Base-by-base conservation (phyloP, 2,329 filamentous ascomycete species). In the Cadophora gregata region DNA sequence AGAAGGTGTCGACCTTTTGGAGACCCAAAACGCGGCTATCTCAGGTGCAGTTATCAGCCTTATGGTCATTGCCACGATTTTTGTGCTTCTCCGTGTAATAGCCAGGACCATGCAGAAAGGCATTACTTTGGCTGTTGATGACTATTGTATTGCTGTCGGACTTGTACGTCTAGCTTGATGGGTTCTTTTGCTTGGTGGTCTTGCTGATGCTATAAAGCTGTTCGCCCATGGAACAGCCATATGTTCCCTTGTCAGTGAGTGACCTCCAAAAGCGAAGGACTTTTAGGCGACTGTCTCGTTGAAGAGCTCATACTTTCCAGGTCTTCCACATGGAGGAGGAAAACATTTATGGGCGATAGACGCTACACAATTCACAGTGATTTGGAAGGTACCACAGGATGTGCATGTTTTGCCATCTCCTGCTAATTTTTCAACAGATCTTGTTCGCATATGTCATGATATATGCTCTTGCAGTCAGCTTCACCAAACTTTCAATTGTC, bases 21-120 rank as follows among this genome's bases (percentile, higher is more conserved):
- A 59, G 33, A 59, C 33, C 4, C 56, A 59, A 19, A 59, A 59
- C 27, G 19, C 12, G 6, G n/a, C 56, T 25, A 25, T 45, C 21
- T 12, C 33, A 24, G 45, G 33, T 14, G 56, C 56, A 36, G 56
- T 59, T 12, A 59, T 59, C n/a, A 59, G 56, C 19, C 56, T 59
- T 21, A 59, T 59, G 56, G 56, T 59, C 7, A 59, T 59, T 59
- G 56, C 33, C n/a, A 59, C 56, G n/a, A 10, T 59, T 9, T 59
- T 45, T 29, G 56, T 59, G 12, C 5, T 42, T 45, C 56, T 59
- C 9, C 56, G 56, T 25, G 16, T 59, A n/a, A n/a, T 45, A 1
- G 56, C 56, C 1, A 36, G 56, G 45, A 45, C 56, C 14, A 27
- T 42, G 21, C 56, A 45, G 7, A 59, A 45, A 29, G 56, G 36